Base-by-base conservation (phyloP, 805 yeast species). In the Lipomyces yamanashiensis region DNA sequence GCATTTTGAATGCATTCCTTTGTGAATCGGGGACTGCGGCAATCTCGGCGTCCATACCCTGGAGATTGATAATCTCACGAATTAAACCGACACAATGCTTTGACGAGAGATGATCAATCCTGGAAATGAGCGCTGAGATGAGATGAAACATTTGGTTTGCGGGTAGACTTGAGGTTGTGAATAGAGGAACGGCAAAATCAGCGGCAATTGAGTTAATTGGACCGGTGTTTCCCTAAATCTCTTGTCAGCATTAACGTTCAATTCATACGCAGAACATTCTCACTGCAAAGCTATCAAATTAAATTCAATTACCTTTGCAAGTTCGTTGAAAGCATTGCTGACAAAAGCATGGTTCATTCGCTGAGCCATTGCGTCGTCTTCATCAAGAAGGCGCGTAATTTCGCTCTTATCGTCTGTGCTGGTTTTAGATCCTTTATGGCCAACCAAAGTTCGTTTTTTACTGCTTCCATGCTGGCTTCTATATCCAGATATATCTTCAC, bases 41-140 rank as follows among this genome's bases (percentile, higher is more conserved):
- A 9, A 72, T 69, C 6, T 82, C 79, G 40, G 81, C 70, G 23
- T 76, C 78, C 72, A 87, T 80, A 95, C 96, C 90, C 67, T 74
- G 74, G 59, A 88, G 81, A 64, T 80, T 82, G 54, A 92, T 80
- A 39, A 92, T 78, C 21, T 92, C 81, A 44, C 82, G 77, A 48
- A 92, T 83, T 55, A 91, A 77, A 13, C 81, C 72, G 59, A 78
- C 77, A 62, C 88, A 81, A 28, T 80, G 72, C 44, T 75, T 70
- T 50, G 84, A 82, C 70, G 88, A 93, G 56, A 93, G 80, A 70
- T 85, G 83, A 51, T 89, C 82, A 21, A 90, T 81, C 71, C 90
- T 89, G 51, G 85, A 78, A 19, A 87, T 82, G 43, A 92, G 78
- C 8, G 82, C 80, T 47, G 79, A 81, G 61, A 92, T 78, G 7